These are phyloP conservation scores for Dryas integrifolia DNA, from an alignment of 331 rosid genomes.

Conservation along the genomic window DNA sequence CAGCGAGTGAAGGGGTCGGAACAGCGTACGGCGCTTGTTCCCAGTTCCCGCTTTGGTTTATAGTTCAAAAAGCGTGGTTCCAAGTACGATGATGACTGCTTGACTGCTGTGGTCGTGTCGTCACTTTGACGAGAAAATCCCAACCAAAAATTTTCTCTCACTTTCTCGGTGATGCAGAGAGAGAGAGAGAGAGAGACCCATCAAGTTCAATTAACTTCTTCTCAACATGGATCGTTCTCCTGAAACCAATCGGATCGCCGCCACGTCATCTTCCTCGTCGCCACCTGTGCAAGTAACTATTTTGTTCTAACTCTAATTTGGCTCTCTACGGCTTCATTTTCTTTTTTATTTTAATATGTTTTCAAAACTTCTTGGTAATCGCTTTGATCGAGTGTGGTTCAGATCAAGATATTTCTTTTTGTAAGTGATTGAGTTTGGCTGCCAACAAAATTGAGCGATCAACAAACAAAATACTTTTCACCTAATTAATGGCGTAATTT, in stretches of 20 bases:
- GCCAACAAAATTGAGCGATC: too few relatives aligned
- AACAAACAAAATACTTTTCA: too few relatives aligned
- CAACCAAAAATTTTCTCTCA: background rate
- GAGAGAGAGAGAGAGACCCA: too few relatives aligned
- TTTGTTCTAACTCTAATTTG: background rate
- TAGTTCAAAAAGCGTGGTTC: slow-evolving; percentile 15
- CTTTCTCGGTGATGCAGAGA: background rate
- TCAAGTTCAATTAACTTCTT: background rate
- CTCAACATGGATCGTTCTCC: slow-evolving; percentile 18
- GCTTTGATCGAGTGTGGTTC: too few relatives aligned
- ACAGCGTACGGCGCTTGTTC: background rate
- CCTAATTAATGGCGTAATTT: too few relatives aligned
- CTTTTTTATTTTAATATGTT: background rate
- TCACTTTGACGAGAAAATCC: slow-evolving; percentile 3
- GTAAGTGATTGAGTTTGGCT: too few relatives aligned
- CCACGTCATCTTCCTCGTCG: slow-evolving; percentile 8
- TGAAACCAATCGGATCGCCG: slow-evolving; percentile 12
- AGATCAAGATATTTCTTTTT: too few relatives aligned
- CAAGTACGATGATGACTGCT: background rate
- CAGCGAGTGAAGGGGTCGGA: background rate
- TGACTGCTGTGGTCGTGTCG: background rate
- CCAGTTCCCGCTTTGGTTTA: slow-evolving; percentile 17
- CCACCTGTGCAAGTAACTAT: slow-evolving; percentile 17
- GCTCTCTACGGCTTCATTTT: background rate
- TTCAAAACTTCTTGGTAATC: too few relatives aligned